Evolutionary conservation across 345 rosid genomes (phyloP), one percentile per base, ranked within the genome.

Genomic region (Rhizophora apiculata): DNA sequence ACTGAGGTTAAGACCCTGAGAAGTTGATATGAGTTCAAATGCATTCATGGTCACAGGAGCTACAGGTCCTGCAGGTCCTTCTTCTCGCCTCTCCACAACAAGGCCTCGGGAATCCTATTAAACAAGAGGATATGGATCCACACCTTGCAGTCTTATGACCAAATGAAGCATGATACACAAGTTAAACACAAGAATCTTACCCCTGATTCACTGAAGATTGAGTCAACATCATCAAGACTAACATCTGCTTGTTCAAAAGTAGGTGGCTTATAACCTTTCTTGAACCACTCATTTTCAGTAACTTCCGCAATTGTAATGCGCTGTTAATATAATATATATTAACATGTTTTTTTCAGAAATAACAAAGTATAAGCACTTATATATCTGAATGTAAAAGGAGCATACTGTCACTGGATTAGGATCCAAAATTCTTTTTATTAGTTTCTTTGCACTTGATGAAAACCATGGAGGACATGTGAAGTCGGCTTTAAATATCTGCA

Each of bases 1-100:
- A 72, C 97, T 74, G 48, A 96, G 98, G 85, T 96, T 96, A 76
- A 96, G 98, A 75, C 99, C 96, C 79, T 87, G 99, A 29, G 98
- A 96, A 20, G 91, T 89, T 43, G 98, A 87, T 73, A 96, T 96
- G 69, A 96, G 96, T 84, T 96, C 98, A 80, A 96, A 96, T 10
- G 99, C 98, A 80, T 96, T 96, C 99, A 96, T 86, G 30, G 96
- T 83, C 61, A 85, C 80, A 72, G 99, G 99, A 54, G 85, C 86
- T 39, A 68, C 80, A 32, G 79, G 82, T 31, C 76, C 80, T 55
- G 43, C 19, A 32, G 60, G 62, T 62, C 90, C 88, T 77, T 78
- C 91, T 72, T 83, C 96, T 66, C 90, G 87, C 76, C 89, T 84
- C 84, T 96, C 99, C 82, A 92, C 97, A 55, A 96, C 97, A 74